Conservation (phyloP, 768 basidiomycete genomes). For the Lactarius trivialis region DNA sequence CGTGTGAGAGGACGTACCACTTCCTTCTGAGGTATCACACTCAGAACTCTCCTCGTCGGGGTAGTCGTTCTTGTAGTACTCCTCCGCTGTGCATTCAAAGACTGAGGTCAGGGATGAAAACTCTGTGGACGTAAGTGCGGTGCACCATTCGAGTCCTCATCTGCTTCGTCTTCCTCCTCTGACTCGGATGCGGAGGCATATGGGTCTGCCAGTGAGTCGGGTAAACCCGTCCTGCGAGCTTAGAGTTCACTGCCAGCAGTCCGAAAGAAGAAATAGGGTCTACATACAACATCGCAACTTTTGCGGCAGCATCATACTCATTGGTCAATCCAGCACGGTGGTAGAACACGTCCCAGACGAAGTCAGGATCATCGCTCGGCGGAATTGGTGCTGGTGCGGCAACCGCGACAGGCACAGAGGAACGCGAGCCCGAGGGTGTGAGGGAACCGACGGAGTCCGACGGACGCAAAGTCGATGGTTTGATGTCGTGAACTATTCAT, state of each 20-base stretch:
- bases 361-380: conserved; percentile 42
- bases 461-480: not conserved
- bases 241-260: not conserved
- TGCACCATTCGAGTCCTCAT: conserved; percentile 80
- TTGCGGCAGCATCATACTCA: conserved; percentile 50
- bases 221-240: conserved; percentile 52
- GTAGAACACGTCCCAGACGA: conserved; percentile 83
- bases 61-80: conserved; percentile 82
- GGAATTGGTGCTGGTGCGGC: conserved; percentile 4
- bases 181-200: conserved; percentile 51
- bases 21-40: conserved; percentile 28
- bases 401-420: conserved; percentile 4
- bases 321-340: conserved; percentile 53
- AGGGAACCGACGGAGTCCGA: conserved; percentile 11
- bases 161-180: conserved; percentile 66
- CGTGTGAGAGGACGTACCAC: conserved; percentile 5
- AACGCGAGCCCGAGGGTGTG: conserved; percentile 10
- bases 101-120: not conserved
- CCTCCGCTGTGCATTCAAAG: conserved; percentile 48
- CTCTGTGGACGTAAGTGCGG: not conserved
- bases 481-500: conserved; percentile 11
- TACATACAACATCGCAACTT: conserved; percentile 59
- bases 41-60: conserved; percentile 55
- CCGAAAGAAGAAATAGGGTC: not conserved
- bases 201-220: conserved; percentile 45